A percentile compares a stretch with the other conserved stretches of the same genome.
Conservation (phyloP, 2,329 filamentous ascomycete genomes). For the Nigrospora osmanthi region DNA sequence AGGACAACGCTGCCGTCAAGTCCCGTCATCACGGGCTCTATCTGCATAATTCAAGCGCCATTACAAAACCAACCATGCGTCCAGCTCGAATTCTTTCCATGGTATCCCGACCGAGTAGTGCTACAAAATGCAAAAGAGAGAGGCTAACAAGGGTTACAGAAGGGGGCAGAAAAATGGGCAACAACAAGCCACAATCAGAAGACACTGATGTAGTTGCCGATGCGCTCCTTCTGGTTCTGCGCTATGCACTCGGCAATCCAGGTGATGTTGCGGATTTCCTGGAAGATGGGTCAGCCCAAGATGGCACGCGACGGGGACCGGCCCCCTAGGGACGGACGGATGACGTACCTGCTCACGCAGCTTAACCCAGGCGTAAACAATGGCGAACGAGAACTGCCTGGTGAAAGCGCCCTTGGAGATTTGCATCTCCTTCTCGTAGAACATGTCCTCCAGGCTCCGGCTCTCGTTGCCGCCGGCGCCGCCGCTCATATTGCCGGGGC, state of each 20-base stretch:
- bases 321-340: background rate
- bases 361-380: slow-evolving; percentile 98
- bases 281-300: slow-evolving; percentile 13
- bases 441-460: slow-evolving; percentile 83
- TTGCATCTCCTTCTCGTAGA: slow-evolving; percentile 99
- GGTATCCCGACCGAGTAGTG: slow-evolving; percentile 31
- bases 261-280: slow-evolving; percentile 99
- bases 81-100: slow-evolving; percentile 10
- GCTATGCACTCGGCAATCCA: slow-evolving; percentile 99
- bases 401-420: slow-evolving; percentile 94
- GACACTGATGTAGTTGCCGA: slow-evolving; percentile 97
- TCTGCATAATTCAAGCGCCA: slow-evolving; percentile 5
- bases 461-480: slow-evolving; percentile 74
- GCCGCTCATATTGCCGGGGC: slow-evolving; percentile 77
- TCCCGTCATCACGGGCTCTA: background rate
- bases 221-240: slow-evolving; percentile 98
- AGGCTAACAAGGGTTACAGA: slow-evolving; percentile 5
- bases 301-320: too few species aligned
- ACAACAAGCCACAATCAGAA: slow-evolving; percentile 49
- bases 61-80: slow-evolving; percentile 5
- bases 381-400: slow-evolving; percentile 86
- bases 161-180: background rate
- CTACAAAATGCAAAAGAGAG: slow-evolving; percentile 29
- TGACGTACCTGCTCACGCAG: slow-evolving; percentile 82
- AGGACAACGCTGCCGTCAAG: background rate